A percentile compares a stretch with the other conserved stretches of the same genome.
These are phyloP conservation scores for Laburnicola sp. DNA, from an alignment of 2,329 filamentous ascomycete species.

Conservation along the genomic window DNA sequence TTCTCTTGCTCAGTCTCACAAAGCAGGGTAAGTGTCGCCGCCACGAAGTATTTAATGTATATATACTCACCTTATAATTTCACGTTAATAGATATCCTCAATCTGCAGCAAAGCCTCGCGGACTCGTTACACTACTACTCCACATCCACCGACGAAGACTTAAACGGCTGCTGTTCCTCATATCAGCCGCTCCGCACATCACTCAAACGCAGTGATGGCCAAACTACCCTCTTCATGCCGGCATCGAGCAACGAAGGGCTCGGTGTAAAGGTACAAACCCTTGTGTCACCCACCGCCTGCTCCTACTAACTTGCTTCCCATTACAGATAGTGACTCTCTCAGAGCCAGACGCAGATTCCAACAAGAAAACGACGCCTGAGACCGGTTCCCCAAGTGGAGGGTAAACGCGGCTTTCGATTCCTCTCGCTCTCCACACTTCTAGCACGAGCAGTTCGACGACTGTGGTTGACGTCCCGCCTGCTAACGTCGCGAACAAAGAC, in stretches of 20 bases:
- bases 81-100: slow-evolving; percentile 51
- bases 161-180: slow-evolving; percentile 58
- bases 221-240: slow-evolving; percentile 69
- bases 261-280: slow-evolving; percentile 56
- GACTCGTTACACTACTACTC: slow-evolving; percentile 68
- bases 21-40: slow-evolving; percentile 44
- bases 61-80: background rate
- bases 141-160: slow-evolving; percentile 60
- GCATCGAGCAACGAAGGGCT: slow-evolving; percentile 62
- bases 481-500: slow-evolving; percentile 24
- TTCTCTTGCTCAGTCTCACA: slow-evolving; percentile 58
- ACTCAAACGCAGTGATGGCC: slow-evolving; percentile 63
- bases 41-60: background rate
- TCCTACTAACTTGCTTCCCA: background rate
- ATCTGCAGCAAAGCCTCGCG: slow-evolving; percentile 61
- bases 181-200: slow-evolving; percentile 66
- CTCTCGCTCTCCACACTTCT: slow-evolving; percentile 28
- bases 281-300: background rate
- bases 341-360: slow-evolving; percentile 32
- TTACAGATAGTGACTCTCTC: slow-evolving; percentile 59
- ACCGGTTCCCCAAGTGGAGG: slow-evolving; percentile 31
- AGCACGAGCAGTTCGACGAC: slow-evolving; percentile 30
- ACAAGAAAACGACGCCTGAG: slow-evolving; percentile 22
- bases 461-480: slow-evolving; percentile 22
- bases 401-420: slow-evolving; percentile 43